phyloP scores from a whole-genome alignment of 495 filamentous ascomycete genomes.

The Hyaloscypha hepaticicola region DNA sequence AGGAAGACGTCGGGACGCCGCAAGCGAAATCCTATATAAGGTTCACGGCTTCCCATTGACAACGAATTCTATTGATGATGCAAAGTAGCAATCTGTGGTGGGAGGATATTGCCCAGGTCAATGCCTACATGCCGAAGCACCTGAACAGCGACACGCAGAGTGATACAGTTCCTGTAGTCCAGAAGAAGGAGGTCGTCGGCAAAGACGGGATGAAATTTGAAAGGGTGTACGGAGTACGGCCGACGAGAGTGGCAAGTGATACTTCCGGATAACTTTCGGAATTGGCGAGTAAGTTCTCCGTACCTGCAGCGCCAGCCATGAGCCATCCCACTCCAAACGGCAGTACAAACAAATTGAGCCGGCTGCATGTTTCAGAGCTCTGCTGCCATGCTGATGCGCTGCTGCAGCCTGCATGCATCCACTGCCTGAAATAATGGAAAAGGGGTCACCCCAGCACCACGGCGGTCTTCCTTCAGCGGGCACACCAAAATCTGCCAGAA shows the following conservation, averaged over 20 bases:
- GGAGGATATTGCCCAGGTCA: no score
- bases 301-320: neutral
- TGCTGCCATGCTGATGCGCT: no score
- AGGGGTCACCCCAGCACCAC: neutral
- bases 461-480: no score
- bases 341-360: neutral
- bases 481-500: no score
- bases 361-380: neutral
- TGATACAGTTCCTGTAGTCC: neutral
- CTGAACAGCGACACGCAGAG: no score
- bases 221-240: neutral
- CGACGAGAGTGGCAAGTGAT: neutral
- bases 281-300: neutral
- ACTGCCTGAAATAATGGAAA: neutral
- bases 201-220: neutral
- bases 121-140: no score
- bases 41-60: neutral
- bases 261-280: no score
- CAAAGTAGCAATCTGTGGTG: neutral
- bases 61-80: neutral
- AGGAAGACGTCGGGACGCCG: neutral
- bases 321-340: neutral
- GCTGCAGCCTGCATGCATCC: slow-evolving; percentile 1
- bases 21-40: neutral
- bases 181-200: neutral